Evolutionary conservation across 805 yeast species (phyloP).

Genomic region (Yarrowia bubula): DNA sequence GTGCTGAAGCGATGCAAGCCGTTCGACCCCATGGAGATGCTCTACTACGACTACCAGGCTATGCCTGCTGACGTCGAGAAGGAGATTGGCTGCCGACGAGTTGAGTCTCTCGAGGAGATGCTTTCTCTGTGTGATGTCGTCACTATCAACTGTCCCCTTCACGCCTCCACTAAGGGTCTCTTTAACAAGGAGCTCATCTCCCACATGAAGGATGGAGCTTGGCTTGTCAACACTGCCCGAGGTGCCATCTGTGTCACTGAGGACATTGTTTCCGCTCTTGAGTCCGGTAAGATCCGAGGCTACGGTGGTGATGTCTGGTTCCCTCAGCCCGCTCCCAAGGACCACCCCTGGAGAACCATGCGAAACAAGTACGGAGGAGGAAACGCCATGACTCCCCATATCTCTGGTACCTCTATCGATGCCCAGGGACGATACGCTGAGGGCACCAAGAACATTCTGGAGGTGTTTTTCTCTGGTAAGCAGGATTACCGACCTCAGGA

Average conservation of each 20-base stretch:
- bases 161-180: slow-evolving; percentile 50
- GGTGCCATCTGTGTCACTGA: slow-evolving; percentile 47
- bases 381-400: neutral
- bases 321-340: slow-evolving; percentile 76
- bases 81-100: slow-evolving; percentile 53
- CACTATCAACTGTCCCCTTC: slow-evolving; percentile 52
- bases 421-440: slow-evolving; percentile 56
- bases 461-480: slow-evolving; percentile 59
- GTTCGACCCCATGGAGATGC: slow-evolving; percentile 69
- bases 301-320: slow-evolving; percentile 66
- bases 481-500: slow-evolving; percentile 73
- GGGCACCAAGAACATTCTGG: slow-evolving; percentile 66
- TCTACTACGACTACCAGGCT: slow-evolving; percentile 73
- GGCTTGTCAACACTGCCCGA: neutral
- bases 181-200: slow-evolving; percentile 46
- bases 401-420: neutral
- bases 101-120: slow-evolving; percentile 43
- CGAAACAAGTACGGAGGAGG: neutral
- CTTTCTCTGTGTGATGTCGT: slow-evolving; percentile 44
- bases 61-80: slow-evolving; percentile 47
- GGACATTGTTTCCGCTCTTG: slow-evolving; percentile 48
- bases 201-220: neutral
- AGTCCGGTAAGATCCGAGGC: slow-evolving; percentile 50
- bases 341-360: slow-evolving; percentile 76
- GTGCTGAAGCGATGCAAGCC: slow-evolving; percentile 69